Evolutionary conservation across 2,329 filamentous ascomycete species (phyloP), one percentile per base, ranked within the genome.

Genomic region (Thelonectria rubi): DNA sequence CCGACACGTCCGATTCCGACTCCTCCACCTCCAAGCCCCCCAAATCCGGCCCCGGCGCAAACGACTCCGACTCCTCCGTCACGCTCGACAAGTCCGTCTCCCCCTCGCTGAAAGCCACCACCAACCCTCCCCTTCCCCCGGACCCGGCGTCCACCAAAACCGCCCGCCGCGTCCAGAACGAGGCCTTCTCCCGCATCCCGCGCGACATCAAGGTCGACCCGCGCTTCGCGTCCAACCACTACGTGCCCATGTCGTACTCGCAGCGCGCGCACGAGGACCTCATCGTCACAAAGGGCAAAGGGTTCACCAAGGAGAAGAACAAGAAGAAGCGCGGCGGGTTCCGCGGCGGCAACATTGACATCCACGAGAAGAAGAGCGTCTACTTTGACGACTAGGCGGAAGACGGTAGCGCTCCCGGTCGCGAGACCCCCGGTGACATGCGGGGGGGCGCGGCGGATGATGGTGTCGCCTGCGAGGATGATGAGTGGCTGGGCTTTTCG

Each of bases 221-320:
- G 20, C 86, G 82, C 71, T 89, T 93, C 70, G 75, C 87, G 3
- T 93, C 90, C 70, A 97, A 98, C 78, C 87, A 86, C 14, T 98
- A 94, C 75, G 84, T 92, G 11, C 84, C 88, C 20, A 93, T 97
- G 76, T 89, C 91, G 65, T 99, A 98, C 79, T 94, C 94, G 21
- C 90, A 95, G 71, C 88, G 88, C 69, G 96, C 96, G 9, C 92
- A 94, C 74, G 86, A 93, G 69, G 94, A 97, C 75, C 81, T 99
- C 65, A 92, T 93, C 50, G 86, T 97, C 40, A 98, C 94, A 32
- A 92, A 91, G 76, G 95, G 95, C 72, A 98, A 97, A 81, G 93
- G 93, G 4, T 99, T 99, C 80, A 98, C 94, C 62, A 99, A 99
- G 84, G 95, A 98, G 83, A 99, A 99, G 88, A 99, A 99, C 81